Conservation (phyloP, 805 yeast genomes). For the Zygoascus ofunaensis region DNA sequence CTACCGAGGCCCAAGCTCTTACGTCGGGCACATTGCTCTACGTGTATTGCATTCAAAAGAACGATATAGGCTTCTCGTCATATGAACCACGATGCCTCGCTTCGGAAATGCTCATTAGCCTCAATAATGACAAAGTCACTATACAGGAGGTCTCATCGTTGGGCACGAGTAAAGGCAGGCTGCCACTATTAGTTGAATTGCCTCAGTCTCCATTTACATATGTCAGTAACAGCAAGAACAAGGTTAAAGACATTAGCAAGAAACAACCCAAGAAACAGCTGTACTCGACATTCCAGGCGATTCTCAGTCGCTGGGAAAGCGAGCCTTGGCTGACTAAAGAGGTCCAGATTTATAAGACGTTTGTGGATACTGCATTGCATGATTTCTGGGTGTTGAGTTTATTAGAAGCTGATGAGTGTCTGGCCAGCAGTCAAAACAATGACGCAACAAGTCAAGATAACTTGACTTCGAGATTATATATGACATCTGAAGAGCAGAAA, state of each 20-base stretch:
- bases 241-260: neutral
- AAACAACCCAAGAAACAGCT: neutral
- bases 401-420: conserved; percentile 1
- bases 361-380: conserved; percentile 12
- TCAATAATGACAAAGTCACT: neutral
- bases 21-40: neutral
- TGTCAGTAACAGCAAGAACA: conserved; percentile 1
- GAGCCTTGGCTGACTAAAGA: conserved; percentile 1
- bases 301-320: conserved; percentile 3
- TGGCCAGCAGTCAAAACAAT: neutral
- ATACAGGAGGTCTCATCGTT: neutral
- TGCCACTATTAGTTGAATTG: conserved; percentile 1
- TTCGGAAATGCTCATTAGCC: conserved; percentile 15
- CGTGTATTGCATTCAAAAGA: neutral
- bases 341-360: conserved; percentile 8
- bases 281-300: conserved; percentile 5
- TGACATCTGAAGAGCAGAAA: conserved; percentile 3
- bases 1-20: neutral
- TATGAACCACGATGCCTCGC: conserved; percentile 26
- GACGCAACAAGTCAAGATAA: neutral
- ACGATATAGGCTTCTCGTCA: conserved; percentile 10
- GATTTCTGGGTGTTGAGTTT: conserved; percentile 16
- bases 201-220: conserved; percentile 13
- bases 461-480: conserved; percentile 9
- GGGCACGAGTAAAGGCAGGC: neutral